A percentile compares a stretch with the other conserved stretches of the same genome.
phyloP scores from a whole-genome alignment of 2,329 filamentous ascomycete genomes.

The Blastomyces gilchristii region DNA sequence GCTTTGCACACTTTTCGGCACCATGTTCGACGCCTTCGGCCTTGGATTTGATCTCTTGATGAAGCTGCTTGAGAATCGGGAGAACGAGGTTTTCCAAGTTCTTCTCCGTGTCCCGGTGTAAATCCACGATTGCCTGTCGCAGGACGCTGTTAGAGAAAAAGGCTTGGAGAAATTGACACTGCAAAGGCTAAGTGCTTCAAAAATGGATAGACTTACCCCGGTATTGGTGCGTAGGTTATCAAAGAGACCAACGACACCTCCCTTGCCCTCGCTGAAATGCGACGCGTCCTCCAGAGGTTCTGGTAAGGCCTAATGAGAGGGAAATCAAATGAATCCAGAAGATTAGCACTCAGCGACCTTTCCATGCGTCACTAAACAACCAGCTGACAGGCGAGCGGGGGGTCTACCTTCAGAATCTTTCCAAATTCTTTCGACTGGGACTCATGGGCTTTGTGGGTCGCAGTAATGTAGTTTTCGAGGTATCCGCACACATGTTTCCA shows the following conservation, averaged over 20 bases:
- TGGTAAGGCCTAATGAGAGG: constrained; percentile 56
- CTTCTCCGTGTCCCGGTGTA: constrained; percentile 84
- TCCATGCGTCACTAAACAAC: background rate
- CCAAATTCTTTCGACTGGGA: constrained; percentile 89
- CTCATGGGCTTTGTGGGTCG: constrained; percentile 77
- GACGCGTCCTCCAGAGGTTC: constrained; percentile 78
- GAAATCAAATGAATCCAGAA: background rate
- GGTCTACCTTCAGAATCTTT: constrained; percentile 68
- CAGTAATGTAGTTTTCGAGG: constrained; percentile 77
- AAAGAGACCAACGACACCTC: constrained; percentile 79
- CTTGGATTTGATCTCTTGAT: constrained; percentile 96
- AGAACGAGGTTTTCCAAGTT: constrained; percentile 76
- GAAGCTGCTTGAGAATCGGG: constrained; percentile 78
- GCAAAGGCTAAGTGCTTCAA: background rate
- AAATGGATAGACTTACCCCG: constrained; percentile 41
- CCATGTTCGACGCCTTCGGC: constrained; percentile 76
- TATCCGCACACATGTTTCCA: constrained; percentile 94
- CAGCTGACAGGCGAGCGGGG: background rate
- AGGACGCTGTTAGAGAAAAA: background rate
- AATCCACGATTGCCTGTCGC: constrained; percentile 65
- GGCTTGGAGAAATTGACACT: background rate
- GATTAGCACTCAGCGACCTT: background rate
- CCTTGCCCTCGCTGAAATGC: constrained; percentile 85
- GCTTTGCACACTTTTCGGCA: constrained; percentile 73
- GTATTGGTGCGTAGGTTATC: constrained; percentile 92